A percentile compares a stretch with the other conserved stretches of the same genome.
Evolutionary conservation across 2,329 filamentous ascomycete genomes (phyloP).

Genomic region (Colletotrichum orchidophilum): DNA sequence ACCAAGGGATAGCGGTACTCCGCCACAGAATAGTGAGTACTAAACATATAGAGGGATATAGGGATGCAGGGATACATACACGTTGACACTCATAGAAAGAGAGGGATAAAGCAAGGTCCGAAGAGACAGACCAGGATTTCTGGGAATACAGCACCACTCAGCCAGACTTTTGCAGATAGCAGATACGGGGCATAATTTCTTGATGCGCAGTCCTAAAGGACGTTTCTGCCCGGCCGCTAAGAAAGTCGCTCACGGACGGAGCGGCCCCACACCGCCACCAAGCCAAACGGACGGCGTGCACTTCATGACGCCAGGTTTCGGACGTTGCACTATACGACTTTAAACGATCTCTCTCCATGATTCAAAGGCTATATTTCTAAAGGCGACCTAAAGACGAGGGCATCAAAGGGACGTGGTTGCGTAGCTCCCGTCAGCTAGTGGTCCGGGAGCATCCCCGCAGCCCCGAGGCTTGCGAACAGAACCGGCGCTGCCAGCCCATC

Average conservation of each 20-base stretch:
- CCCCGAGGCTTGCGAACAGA: background rate
- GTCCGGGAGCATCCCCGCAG: background rate
- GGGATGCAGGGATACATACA: too few relatives aligned
- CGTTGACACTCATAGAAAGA: too few relatives aligned
- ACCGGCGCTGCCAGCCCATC: background rate
- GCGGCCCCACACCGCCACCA: background rate
- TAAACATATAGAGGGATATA: too few relatives aligned
- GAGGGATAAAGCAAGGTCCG: too few relatives aligned
- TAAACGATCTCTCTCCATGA: background rate
- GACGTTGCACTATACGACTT: background rate
- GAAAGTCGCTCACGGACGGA: background rate
- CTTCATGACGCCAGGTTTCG: background rate
- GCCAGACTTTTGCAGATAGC: background rate
- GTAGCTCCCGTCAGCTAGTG: background rate
- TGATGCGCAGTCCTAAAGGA: background rate
- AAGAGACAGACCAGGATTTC: too few relatives aligned
- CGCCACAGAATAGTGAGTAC: too few relatives aligned
- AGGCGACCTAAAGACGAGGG: background rate
- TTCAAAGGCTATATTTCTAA: background rate
- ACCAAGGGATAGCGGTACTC: too few relatives aligned
- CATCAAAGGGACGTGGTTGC: background rate
- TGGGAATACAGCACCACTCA: too few relatives aligned
- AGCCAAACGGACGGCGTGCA: background rate
- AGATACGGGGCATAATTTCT: background rate
- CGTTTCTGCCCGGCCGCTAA: background rate